phyloP scores from a whole-genome alignment of 108 stramenopile species.

The Cyclotella choctawhatcheeana region DNA sequence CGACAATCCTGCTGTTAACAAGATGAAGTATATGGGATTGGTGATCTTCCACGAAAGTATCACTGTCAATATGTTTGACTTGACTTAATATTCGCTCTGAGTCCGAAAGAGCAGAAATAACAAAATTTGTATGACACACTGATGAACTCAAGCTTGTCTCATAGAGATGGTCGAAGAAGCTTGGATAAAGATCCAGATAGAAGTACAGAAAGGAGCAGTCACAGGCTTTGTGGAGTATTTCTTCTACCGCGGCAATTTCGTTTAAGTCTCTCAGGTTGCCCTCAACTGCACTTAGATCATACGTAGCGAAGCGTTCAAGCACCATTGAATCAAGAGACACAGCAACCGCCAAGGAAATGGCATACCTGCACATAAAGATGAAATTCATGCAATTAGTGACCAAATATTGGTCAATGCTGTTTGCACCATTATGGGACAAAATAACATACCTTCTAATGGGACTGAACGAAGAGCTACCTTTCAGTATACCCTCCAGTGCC shows the following conservation, averaged over 20 bases:
- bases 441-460: conserved; percentile 31
- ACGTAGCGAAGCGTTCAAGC: conserved; percentile 23
- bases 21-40: conserved; percentile 22
- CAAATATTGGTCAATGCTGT: background rate
- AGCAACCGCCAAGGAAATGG: conserved; percentile 36
- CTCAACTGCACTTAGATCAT: conserved; percentile 34
- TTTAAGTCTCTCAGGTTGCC: conserved; percentile 33
- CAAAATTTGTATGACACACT: conserved; percentile 22
- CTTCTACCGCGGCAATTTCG: conserved; percentile 39
- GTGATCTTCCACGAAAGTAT: conserved; percentile 18
- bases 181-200: conserved; percentile 43
- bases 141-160: conserved; percentile 25
- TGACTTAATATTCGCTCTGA: conserved; percentile 38
- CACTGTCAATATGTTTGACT: conserved; percentile 15
- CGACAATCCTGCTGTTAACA: conserved; percentile 34
- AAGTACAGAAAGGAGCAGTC: conserved; percentile 57
- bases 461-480: conserved; percentile 50
- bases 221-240: conserved; percentile 31
- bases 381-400: background rate
- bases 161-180: conserved; percentile 35
- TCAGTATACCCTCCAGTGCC: conserved; percentile 48
- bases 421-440: background rate
- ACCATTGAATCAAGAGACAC: conserved; percentile 44
- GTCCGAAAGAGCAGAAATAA: conserved; percentile 48
- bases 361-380: conserved; percentile 23